Conservation (phyloP, 495 filamentous ascomycete genomes). For the Parachaetomium inaequale region DNA sequence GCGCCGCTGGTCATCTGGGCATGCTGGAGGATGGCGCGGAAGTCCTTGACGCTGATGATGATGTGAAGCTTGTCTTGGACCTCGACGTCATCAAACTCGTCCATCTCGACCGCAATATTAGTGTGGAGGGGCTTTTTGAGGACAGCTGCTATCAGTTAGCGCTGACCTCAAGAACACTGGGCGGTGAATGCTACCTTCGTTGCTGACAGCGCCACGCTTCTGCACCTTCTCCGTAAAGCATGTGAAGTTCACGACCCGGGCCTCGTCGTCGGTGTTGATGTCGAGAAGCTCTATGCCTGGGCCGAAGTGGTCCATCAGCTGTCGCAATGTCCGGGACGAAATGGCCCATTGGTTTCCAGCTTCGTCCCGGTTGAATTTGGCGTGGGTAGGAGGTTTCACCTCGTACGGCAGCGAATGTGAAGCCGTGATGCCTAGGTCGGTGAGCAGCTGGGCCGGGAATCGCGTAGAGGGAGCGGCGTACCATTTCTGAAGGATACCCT, state of each 20-base stretch:
- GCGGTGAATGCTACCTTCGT: slow-evolving; percentile 59
- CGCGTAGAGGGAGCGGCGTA: slow-evolving; percentile 29
- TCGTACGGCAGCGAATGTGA: slow-evolving; percentile 93
- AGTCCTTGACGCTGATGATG: slow-evolving; percentile 89
- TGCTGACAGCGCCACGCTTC: slow-evolving; percentile 56
- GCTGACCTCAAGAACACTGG: not conserved
- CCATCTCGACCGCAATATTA: slow-evolving; percentile 77
- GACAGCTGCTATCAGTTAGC: slow-evolving; percentile 56
- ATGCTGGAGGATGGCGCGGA: slow-evolving; percentile 83
- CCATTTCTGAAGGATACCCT: slow-evolving; percentile 84
- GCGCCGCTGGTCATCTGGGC: slow-evolving; percentile 70
- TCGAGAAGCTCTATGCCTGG: slow-evolving; percentile 88
- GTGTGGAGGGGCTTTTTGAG: slow-evolving; percentile 93
- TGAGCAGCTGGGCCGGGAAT: not conserved
- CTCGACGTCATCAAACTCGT: slow-evolving; percentile 79
- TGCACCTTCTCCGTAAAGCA: slow-evolving; percentile 89
- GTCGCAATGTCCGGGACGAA: slow-evolving; percentile 66
- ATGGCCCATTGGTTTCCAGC: slow-evolving; percentile 78
- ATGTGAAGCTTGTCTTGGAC: slow-evolving; percentile 77
- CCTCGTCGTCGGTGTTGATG: slow-evolving; percentile 64
- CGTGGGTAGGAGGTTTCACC: slow-evolving; percentile 73
- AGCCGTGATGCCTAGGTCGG: slow-evolving; percentile 68
- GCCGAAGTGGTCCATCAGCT: slow-evolving; percentile 89
- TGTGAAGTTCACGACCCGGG: slow-evolving; percentile 64
- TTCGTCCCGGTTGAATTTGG: slow-evolving; percentile 70